Evolutionary conservation across 2,329 filamentous ascomycete species (phyloP), one percentile per base, ranked within the genome.

Genomic region (Cladophialophora psammophila): DNA sequence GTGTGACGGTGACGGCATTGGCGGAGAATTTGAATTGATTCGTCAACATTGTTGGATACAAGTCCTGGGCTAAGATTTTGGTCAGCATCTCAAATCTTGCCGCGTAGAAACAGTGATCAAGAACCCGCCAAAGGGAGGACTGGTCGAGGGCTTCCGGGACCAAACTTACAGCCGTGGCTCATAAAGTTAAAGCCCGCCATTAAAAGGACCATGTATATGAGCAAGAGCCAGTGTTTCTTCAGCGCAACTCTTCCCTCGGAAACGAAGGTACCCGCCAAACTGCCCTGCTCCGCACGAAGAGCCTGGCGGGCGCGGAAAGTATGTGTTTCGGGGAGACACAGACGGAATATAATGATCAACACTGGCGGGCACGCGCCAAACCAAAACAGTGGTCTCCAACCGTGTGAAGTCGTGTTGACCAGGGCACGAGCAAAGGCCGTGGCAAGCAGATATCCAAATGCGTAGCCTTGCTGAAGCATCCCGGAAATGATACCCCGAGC

Each of bases 161-260:
- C 4, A 36, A 20, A 53, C 59, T 40, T 61, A 61, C 59, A 61
- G 48, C 61, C 60, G 56, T 64, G 62, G 4, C 48, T 57, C 91
- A 95, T 93, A 76, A 95, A 96, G 80, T 96, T 96, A 83, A 96
- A 95, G 3, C 92, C 92, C 1, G 92, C 90, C 92, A 96, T 96
- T 45, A 96, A 83, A 20, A 96, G 82, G 6, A 96, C 91, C 65
- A 96, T 83, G 79, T 97, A 97, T 40, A 88, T 81, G 64, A 97
- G 82, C 2, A 96, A 79, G 13, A 92, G 71, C 93, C 93, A 96
- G 78, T 96, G 92, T 10, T 87, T 86, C 78, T 87, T 90, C 35
- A 96, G 75, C 0, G 92, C 93, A 0, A 94, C 87, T 73, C 91
- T 91, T 68, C 91, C 92, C 79, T 96, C 92, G 0, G 84, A 80